phyloP scores from a whole-genome alignment of 2,329 filamentous ascomycete genomes.

The Escovopsis weberi region DNA sequence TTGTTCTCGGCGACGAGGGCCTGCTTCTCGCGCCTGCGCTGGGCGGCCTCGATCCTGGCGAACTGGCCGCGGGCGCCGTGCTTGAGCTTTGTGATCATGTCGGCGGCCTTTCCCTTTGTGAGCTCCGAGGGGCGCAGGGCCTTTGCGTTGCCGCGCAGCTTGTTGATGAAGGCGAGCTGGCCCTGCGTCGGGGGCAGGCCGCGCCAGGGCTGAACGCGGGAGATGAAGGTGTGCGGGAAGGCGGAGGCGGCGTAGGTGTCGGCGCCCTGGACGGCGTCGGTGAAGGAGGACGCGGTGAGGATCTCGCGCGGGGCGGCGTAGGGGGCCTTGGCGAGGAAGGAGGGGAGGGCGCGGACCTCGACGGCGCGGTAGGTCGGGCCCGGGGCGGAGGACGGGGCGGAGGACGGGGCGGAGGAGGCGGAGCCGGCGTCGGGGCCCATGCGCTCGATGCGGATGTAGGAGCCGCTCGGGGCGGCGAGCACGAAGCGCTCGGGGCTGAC shows the following conservation, averaged over 20 bases:
- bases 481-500: slow-evolving; percentile 57
- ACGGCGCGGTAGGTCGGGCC: slow-evolving; percentile 25
- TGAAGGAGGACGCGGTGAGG: slow-evolving; percentile 48
- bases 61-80: slow-evolving; percentile 62
- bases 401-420: slow-evolving; percentile 8
- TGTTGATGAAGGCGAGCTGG: slow-evolving; percentile 58
- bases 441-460: slow-evolving; percentile 40
- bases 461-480: slow-evolving; percentile 49
- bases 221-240: slow-evolving; percentile 55
- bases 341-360: slow-evolving; percentile 33
- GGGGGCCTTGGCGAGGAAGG: slow-evolving; percentile 34
- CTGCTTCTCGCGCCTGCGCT: slow-evolving; percentile 31
- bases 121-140: slow-evolving; percentile 41
- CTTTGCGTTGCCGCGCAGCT: slow-evolving; percentile 37
- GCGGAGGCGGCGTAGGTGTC: slow-evolving; percentile 62
- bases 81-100: slow-evolving; percentile 87
- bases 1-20: slow-evolving; percentile 23
- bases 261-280: slow-evolving; percentile 66
- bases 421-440: slow-evolving; percentile 9
- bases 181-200: slow-evolving; percentile 45
- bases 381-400: background rate
- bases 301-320: slow-evolving; percentile 57
- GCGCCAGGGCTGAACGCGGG: slow-evolving; percentile 56
- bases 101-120: slow-evolving; percentile 66
- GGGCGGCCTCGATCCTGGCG: slow-evolving; percentile 34